These are phyloP conservation scores for Lepidium aucheri DNA, from an alignment of 345 rosid genomes.

Conservation along the genomic window DNA sequence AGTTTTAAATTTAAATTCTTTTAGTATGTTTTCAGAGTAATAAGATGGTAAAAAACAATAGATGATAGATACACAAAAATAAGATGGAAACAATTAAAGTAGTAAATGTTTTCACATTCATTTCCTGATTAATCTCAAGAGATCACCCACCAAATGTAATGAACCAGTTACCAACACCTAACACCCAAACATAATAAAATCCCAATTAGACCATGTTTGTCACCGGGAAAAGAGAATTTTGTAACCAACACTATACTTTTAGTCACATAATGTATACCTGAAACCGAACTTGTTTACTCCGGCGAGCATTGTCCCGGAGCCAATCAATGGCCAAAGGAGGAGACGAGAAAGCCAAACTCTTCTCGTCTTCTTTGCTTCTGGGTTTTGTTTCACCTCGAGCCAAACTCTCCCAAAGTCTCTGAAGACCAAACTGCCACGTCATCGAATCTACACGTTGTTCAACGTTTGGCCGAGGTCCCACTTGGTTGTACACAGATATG, in stretches of 20 bases:
- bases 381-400: constrained; percentile 25
- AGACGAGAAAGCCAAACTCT: constrained; percentile 72
- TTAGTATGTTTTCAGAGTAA: too few relatives aligned
- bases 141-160: constrained; percentile 88
- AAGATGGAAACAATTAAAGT: too few relatives aligned
- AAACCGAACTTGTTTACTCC: constrained; percentile 45
- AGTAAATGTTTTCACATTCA: constrained; percentile 31
- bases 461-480: constrained; percentile 43
- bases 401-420: constrained; percentile 74
- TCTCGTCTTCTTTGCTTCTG: constrained; percentile 36
- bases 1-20: too few relatives aligned
- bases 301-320: constrained; percentile 65
- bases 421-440: constrained; percentile 77
- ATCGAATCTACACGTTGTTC: constrained; percentile 44
- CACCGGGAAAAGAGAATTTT: not conserved
- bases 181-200: not conserved
- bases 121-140: constrained; percentile 63
- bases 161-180: constrained; percentile 92
- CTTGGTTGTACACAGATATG: constrained; percentile 69
- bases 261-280: constrained; percentile 45
- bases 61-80: too few relatives aligned
- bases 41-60: too few relatives aligned
- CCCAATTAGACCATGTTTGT: not conserved
- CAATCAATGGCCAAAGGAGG: constrained; percentile 83
- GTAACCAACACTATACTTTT: not conserved